Evolutionary conservation across 2,329 filamentous ascomycete species (phyloP).

Genomic region (Cryphonectria japonica): DNA sequence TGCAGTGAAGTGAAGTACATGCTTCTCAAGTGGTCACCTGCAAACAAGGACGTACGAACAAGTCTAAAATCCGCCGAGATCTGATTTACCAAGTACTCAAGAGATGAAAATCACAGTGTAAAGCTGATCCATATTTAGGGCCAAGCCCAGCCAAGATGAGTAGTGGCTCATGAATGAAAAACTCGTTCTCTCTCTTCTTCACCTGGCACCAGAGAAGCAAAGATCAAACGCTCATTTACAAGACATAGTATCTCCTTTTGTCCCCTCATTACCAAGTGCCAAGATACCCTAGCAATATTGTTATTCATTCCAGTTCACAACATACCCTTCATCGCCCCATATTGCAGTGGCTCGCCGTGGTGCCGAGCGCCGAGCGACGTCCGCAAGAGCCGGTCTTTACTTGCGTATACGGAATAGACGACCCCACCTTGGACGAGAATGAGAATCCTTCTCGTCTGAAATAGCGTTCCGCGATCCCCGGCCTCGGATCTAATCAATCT

Average conservation of each 20-base stretch:
- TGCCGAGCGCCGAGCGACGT: not conserved
- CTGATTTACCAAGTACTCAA: too few relatives aligned
- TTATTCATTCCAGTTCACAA: not conserved
- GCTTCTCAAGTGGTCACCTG: too few relatives aligned
- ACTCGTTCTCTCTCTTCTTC: not conserved
- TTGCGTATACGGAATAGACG: not conserved
- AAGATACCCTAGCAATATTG: not conserved
- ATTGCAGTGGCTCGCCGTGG: not conserved
- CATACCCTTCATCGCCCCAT: not conserved
- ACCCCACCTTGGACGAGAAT: not conserved
- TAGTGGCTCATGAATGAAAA: not conserved
- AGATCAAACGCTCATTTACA: not conserved
- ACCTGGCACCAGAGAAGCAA: not conserved
- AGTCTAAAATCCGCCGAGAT: too few relatives aligned
- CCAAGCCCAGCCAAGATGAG: too few relatives aligned
- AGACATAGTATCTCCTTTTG: not conserved
- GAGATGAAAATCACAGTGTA: too few relatives aligned
- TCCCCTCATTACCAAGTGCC: not conserved
- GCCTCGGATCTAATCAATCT: constrained; percentile 15
- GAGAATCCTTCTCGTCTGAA: not conserved
- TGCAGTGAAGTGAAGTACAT: too few relatives aligned
- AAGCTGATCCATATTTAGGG: too few relatives aligned
- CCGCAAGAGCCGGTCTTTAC: not conserved
- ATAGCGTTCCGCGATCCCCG: not conserved
- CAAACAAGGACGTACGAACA: too few relatives aligned